phyloP scores from a whole-genome alignment of 208 protist species.

The Spironucleus salmonicida region DNA sequence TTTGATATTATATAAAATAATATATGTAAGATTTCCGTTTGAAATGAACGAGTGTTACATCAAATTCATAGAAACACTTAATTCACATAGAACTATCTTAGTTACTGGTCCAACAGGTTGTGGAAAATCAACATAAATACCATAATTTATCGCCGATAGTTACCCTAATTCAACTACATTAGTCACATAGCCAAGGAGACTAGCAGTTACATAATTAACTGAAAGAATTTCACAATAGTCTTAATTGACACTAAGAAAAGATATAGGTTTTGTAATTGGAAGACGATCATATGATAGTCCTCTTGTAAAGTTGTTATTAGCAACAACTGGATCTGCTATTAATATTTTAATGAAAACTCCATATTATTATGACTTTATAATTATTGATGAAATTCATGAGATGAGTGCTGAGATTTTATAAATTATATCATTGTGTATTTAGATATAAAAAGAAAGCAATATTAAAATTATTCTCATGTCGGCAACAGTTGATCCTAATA shows the following conservation, averaged over 20 bases:
- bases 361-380: not conserved
- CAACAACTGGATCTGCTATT: not conserved
- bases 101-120: not conserved
- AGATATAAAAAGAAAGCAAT: not conserved
- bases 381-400: not conserved
- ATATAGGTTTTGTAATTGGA: not conserved
- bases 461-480: not conserved
- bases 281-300: not conserved
- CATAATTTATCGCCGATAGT: not conserved
- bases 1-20: too few relatives aligned
- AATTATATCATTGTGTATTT: not conserved
- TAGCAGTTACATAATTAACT: not conserved
- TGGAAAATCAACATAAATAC: not conserved
- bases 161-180: not conserved
- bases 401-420: not conserved
- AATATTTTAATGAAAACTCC: not conserved
- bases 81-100: not conserved
- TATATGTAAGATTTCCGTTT: too few relatives aligned
- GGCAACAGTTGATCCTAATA: not conserved
- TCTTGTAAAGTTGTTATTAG: not conserved
- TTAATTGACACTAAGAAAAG: not conserved
- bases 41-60: not conserved
- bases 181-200: not conserved
- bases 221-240: not conserved
- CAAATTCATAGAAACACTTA: not conserved